A percentile compares a stretch with the other conserved stretches of the same genome.
Evolutionary conservation across 1,139 yeast species (phyloP).

Genomic region (Diutina mesorugosa): DNA sequence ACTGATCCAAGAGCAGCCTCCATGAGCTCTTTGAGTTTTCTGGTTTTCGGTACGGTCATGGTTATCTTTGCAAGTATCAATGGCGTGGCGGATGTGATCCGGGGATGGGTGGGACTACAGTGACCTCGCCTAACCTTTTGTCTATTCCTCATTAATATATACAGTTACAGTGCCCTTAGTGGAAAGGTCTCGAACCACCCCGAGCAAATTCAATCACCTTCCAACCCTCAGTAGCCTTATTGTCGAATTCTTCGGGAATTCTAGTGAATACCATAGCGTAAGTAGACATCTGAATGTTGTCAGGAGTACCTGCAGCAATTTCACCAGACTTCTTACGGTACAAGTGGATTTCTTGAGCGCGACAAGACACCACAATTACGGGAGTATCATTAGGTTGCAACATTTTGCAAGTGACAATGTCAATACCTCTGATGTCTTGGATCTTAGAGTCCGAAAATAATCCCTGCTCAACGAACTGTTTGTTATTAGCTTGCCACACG

Average conservation of each 20-base stretch:
- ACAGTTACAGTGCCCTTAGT: slow-evolving; percentile 17
- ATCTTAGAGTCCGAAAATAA: slow-evolving; percentile 85
- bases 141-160: neutral
- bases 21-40: slow-evolving; percentile 59
- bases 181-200: slow-evolving; percentile 86
- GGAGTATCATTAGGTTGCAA: slow-evolving; percentile 91
- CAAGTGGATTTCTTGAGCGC: slow-evolving; percentile 92
- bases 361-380: slow-evolving; percentile 84
- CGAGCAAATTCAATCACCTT: slow-evolving; percentile 89
- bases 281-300: slow-evolving; percentile 81
- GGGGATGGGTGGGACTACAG: slow-evolving; percentile 6
- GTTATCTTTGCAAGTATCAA: slow-evolving; percentile 53
- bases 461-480: slow-evolving; percentile 86
- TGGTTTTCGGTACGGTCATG: slow-evolving; percentile 62
- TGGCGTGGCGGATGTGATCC: slow-evolving; percentile 6
- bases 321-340: slow-evolving; percentile 91
- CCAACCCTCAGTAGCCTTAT: slow-evolving; percentile 94
- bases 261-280: slow-evolving; percentile 96
- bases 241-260: slow-evolving; percentile 82
- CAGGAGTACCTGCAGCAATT: slow-evolving; percentile 92
- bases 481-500: slow-evolving; percentile 89
- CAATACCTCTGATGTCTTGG: slow-evolving; percentile 91
- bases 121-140: neutral
- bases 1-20: slow-evolving; percentile 75
- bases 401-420: slow-evolving; percentile 76